phyloP scores from a whole-genome alignment of 139 green algal genomes.

The Haematococcus lacustris region DNA sequence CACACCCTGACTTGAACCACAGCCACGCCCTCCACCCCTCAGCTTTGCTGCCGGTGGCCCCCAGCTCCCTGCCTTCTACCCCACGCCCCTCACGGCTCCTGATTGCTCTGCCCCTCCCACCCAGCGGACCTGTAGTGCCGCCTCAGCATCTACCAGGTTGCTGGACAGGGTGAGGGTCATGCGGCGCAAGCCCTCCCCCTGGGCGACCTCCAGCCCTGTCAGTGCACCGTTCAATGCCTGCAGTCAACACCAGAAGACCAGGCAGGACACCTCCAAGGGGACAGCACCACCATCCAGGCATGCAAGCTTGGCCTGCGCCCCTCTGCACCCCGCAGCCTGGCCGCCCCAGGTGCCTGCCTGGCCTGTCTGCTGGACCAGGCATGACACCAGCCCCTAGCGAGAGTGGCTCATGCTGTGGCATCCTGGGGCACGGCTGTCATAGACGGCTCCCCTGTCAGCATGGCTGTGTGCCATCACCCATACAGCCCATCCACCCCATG shows the following conservation, averaged over 20 bases:
- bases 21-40: not conserved
- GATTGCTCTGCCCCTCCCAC: no score
- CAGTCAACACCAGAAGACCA: not conserved
- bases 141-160: constrained; percentile 39
- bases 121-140: constrained; percentile 28
- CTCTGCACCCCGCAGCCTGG: not conserved
- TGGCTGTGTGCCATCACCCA: no score
- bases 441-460: no score
- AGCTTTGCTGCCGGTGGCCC: not conserved
- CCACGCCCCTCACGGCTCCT: no score
- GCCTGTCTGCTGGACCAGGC: no score
- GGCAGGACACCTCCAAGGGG: not conserved
- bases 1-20: no score
- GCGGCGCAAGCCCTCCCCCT: constrained; percentile 35
- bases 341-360: not conserved
- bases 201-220: constrained; percentile 41
- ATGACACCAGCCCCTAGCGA: no score
- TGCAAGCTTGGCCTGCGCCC: not conserved
- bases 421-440: no score
- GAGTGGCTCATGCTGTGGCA: no score
- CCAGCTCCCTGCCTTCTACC: no score
- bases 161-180: constrained; percentile 29
- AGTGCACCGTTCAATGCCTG: constrained; percentile 49
- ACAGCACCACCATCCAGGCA: not conserved
- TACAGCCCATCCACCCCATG: no score